These are phyloP conservation scores for Coemansia sp. DNA, from an alignment of 192 early-diverging fungal species.

Conservation along the genomic window DNA sequence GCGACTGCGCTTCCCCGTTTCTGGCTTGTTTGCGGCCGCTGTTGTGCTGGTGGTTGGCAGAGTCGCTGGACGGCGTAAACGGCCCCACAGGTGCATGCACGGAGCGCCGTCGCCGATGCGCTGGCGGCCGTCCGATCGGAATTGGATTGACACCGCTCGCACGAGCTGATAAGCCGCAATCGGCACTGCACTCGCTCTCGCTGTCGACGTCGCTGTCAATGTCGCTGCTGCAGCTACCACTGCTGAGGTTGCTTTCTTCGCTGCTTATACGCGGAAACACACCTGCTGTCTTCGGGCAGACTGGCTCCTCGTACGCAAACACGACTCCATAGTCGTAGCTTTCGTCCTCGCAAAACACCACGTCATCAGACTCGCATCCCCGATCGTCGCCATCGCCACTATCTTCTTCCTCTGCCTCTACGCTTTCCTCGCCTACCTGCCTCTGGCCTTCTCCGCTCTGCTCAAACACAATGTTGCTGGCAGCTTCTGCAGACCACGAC, in stretches of 20 bases:
- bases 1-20: neutral
- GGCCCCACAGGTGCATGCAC: constrained; percentile 7
- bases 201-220: neutral
- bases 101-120: constrained; percentile 6
- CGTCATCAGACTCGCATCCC: neutral
- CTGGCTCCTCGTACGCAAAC: constrained; percentile 6
- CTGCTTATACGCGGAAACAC: neutral
- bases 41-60: neutral
- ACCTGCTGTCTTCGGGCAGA: neutral
- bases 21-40: constrained; percentile 32
- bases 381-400: neutral
- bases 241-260: neutral
- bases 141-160: neutral
- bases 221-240: neutral
- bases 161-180: neutral
- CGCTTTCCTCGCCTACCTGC: neutral
- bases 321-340: neutral
- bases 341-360: neutral
- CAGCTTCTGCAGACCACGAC: constrained; percentile 11
- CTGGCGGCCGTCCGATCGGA: neutral
- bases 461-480: constrained; percentile 32
- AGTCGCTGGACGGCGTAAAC: constrained; percentile 7
- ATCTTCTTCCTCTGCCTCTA: neutral
- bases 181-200: constrained; percentile 1
- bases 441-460: neutral